Evolutionary conservation across 2,329 filamentous ascomycete species (phyloP).

Genomic region (Penicillium concentricum): DNA sequence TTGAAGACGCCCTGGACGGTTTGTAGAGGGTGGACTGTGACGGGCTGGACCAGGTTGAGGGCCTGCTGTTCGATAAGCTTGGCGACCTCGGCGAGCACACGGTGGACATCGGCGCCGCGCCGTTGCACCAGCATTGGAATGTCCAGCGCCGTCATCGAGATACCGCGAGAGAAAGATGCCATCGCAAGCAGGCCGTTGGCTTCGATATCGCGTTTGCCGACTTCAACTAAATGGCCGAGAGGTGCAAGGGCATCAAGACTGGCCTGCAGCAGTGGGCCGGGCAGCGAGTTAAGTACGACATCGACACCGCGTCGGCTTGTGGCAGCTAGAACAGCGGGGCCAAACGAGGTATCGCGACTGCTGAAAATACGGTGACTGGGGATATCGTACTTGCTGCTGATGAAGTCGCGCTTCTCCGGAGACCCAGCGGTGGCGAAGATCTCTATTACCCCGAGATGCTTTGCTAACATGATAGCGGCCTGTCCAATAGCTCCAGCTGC

Average conservation of each 20-base stretch:
- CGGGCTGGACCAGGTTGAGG: conserved; percentile 5
- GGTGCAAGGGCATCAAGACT: neutral
- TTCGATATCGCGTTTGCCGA: neutral
- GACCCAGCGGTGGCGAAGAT: neutral
- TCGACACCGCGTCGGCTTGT: conserved; percentile 2
- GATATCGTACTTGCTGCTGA: neutral
- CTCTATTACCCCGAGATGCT: neutral
- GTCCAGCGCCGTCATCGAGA: neutral
- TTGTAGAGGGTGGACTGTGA: conserved; percentile 17
- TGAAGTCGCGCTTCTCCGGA: neutral
- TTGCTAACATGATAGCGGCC: neutral
- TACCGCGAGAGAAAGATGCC: neutral
- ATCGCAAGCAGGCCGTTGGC: neutral
- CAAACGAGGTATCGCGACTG: conserved; percentile 1
- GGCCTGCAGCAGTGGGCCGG: neutral
- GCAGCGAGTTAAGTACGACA: neutral
- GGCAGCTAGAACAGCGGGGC: neutral
- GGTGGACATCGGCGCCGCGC: neutral
- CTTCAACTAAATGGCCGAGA: neutral
- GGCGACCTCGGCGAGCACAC: neutral
- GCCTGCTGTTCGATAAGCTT: neutral
- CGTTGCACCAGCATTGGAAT: neutral
- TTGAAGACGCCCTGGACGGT: conserved; percentile 40
- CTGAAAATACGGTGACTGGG: neutral
- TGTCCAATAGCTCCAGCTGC: neutral